Conservation (phyloP, 768 basidiomycete species). For the Termitomyces sp. region DNA sequence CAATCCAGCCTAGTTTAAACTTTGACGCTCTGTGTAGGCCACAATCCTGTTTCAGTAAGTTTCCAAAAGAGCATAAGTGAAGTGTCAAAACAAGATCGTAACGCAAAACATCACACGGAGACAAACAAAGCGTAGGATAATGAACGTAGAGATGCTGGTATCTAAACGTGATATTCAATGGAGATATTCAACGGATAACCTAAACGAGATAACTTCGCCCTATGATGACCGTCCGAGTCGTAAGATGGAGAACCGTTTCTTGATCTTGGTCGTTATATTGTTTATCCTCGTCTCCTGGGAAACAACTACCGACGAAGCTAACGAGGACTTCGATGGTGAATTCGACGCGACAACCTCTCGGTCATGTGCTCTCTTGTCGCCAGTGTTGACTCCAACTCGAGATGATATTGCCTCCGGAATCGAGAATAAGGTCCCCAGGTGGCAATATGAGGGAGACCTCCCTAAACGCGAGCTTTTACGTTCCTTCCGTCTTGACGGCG, state of each 20-base stretch:
- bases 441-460: constrained; percentile 2
- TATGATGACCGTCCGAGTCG: constrained; percentile 7
- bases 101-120: background rate
- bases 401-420: constrained; percentile 14
- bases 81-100: background rate
- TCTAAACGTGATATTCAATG: background rate
- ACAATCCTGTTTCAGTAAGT: no score
- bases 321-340: background rate
- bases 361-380: background rate
- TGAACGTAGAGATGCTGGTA: background rate
- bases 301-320: constrained; percentile 3
- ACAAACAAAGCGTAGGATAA: background rate
- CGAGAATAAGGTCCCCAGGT: constrained; percentile 6
- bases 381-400: constrained; percentile 6
- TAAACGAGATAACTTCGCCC: background rate
- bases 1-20: background rate
- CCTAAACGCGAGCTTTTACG: background rate
- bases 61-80: background rate
- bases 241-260: constrained; percentile 14
- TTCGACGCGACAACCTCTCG: background rate
- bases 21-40: no score
- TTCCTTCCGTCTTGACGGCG: background rate
- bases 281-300: constrained; percentile 3
- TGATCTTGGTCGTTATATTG: constrained; percentile 11
- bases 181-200: background rate